Conservation (phyloP, 2,329 filamentous ascomycete species). For the Colletotrichum musicola region DNA sequence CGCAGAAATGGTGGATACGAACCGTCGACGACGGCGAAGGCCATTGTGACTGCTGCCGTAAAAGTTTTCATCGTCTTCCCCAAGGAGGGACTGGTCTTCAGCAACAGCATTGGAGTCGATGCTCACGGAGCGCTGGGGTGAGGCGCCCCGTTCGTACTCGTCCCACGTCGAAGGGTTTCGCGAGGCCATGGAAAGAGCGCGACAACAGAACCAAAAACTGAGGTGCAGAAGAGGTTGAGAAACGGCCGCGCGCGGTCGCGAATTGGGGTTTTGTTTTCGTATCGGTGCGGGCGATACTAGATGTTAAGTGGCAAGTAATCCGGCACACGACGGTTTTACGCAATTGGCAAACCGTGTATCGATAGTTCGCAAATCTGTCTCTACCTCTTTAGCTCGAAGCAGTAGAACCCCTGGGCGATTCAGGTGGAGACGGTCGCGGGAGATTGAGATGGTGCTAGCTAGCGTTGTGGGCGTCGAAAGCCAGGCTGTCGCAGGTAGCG, state of each 20-base stretch:
- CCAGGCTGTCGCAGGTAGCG: constrained; percentile 33
- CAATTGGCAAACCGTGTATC: constrained; percentile 22
- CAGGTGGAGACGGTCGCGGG: constrained; percentile 35
- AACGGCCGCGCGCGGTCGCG: constrained; percentile 16
- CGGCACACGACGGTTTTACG: background rate
- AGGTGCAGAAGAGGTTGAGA: background rate
- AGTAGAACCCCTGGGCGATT: constrained; percentile 11
- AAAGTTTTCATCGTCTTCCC: constrained; percentile 52
- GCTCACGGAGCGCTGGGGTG: constrained; percentile 55
- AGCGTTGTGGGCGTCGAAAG: constrained; percentile 30
- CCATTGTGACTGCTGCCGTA: constrained; percentile 42
- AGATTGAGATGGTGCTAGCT: constrained; percentile 36
- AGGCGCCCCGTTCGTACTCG: constrained; percentile 58
- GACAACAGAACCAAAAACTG: background rate
- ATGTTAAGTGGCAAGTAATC: too few relatives aligned
- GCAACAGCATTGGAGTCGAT: constrained; percentile 56
- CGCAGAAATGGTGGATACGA: constrained; percentile 21
- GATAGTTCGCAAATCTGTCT: constrained; percentile 33
- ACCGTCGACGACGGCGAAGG: constrained; percentile 55
- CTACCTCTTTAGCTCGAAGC: background rate
- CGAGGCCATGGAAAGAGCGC: constrained; percentile 37
- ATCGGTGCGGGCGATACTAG: too few relatives aligned
- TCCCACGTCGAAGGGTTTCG: constrained; percentile 60
- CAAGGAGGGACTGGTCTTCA: constrained; percentile 61
- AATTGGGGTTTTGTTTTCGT: constrained; percentile 16